Conservation (phyloP, 2,329 filamentous ascomycete genomes). For the Monascus ruber region DNA sequence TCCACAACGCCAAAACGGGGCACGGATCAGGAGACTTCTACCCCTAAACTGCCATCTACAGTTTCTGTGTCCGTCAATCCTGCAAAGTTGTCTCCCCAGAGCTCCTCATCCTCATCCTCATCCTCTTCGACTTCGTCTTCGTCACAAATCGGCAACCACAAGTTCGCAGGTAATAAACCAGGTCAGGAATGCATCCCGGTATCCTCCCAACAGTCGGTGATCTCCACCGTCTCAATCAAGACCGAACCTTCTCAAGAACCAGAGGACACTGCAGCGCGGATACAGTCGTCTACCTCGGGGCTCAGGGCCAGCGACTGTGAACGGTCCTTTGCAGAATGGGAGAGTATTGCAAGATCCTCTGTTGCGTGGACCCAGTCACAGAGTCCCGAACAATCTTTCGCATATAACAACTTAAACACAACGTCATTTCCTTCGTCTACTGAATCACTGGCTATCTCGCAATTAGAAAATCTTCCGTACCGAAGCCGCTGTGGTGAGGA, state of each 20-base stretch:
- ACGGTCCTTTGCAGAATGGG: conserved; percentile 18
- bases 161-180: conserved; percentile 13
- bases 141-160: too few relatives aligned
- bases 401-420: conserved; percentile 12
- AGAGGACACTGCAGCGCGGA: neutral
- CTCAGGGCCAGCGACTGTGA: conserved; percentile 6
- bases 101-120: neutral
- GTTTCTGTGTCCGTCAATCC: conserved; percentile 10
- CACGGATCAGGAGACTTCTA: conserved; percentile 9
- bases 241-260: conserved; percentile 6
- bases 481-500: conserved; percentile 4
- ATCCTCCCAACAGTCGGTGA: conserved; percentile 34
- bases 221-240: conserved; percentile 30
- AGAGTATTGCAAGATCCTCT: conserved; percentile 14
- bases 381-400: conserved; percentile 12
- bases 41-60: conserved; percentile 17
- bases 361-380: conserved; percentile 17
- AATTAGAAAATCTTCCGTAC: conserved; percentile 8
- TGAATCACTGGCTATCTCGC: conserved; percentile 11
- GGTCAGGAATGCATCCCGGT: conserved; percentile 32
- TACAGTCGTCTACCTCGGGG: neutral
- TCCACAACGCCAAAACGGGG: conserved; percentile 11
- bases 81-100: conserved; percentile 12
- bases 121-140: too few relatives aligned
- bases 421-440: conserved; percentile 11